Evolutionary conservation across 2,329 filamentous ascomycete genomes (phyloP).

Genomic region (Clonostachys solani): DNA sequence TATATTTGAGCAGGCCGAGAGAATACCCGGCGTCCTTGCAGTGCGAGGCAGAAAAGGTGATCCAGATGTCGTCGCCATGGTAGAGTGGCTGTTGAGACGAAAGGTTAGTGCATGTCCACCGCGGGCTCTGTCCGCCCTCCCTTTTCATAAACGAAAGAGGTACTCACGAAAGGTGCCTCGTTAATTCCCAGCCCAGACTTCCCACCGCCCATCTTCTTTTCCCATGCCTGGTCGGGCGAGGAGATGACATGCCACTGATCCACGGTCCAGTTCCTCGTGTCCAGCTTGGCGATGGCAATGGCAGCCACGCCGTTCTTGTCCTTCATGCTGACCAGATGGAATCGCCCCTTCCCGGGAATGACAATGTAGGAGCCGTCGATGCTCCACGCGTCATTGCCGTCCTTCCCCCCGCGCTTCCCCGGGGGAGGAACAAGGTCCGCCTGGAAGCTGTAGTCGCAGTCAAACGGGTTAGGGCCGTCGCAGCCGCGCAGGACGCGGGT

Average conservation of each 20-base stretch:
- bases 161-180: background rate
- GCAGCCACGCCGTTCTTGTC: background rate
- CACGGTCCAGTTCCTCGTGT: conserved; percentile 32
- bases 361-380: conserved; percentile 6
- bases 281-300: background rate
- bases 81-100: conserved; percentile 41
- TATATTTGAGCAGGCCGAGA: conserved; percentile 48
- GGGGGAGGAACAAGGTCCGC: background rate
- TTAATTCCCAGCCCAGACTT: background rate
- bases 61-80: conserved; percentile 41
- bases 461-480: background rate
- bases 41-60: conserved; percentile 50
- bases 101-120: conserved; percentile 49
- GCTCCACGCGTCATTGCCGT: background rate
- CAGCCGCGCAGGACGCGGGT: background rate
- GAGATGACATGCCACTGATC: conserved; percentile 33
- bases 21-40: conserved; percentile 52
- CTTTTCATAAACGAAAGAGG: too few relatives aligned
- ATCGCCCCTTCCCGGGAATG: conserved; percentile 42
- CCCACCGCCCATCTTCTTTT: conserved; percentile 27
- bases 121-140: too few relatives aligned
- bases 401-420: background rate
- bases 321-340: conserved; percentile 32
- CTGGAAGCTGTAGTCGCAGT: background rate
- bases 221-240: conserved; percentile 44